Conservation (phyloP, 2,329 filamentous ascomycete genomes). For the Exserohilum turcica region DNA sequence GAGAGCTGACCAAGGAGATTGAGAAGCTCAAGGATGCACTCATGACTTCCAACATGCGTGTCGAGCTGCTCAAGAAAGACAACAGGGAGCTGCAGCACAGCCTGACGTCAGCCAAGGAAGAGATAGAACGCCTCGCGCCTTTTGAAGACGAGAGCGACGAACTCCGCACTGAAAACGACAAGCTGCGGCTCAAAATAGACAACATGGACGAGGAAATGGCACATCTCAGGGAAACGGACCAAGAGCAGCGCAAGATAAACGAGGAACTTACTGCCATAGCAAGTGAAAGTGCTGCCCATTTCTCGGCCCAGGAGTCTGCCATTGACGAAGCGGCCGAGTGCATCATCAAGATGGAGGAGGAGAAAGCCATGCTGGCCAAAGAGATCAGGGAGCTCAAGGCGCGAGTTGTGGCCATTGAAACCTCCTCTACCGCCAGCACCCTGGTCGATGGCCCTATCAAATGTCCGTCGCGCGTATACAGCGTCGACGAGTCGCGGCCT, state of each 20-base stretch:
- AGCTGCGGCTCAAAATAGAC: constrained; percentile 27
- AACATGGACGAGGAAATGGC: constrained; percentile 26
- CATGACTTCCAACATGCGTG: constrained; percentile 41
- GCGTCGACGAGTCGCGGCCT: constrained; percentile 43
- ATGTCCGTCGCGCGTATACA: constrained; percentile 34
- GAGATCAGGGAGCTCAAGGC: constrained; percentile 33
- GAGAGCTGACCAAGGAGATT: constrained; percentile 36
- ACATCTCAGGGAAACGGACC: constrained; percentile 21
- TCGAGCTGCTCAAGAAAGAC: constrained; percentile 38
- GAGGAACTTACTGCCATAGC: constrained; percentile 35
- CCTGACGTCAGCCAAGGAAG: constrained; percentile 30
- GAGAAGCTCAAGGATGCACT: constrained; percentile 33
- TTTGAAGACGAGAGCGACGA: constrained; percentile 36
- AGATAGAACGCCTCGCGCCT: constrained; percentile 34
- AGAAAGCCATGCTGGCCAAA: constrained; percentile 29
- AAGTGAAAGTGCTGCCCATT: constrained; percentile 32
- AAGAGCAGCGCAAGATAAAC: constrained; percentile 25
- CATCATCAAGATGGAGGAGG: constrained; percentile 37
- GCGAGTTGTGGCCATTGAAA: constrained; percentile 23
- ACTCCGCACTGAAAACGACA: constrained; percentile 31
- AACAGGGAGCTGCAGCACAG: constrained; percentile 38
- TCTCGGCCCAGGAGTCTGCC: constrained; percentile 34
- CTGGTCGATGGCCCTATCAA: constrained; percentile 21
- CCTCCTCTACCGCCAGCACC: constrained; percentile 12
- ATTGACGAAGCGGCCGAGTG: constrained; percentile 43